phyloP scores from a whole-genome alignment of 306 rosid genomes.

The Albizia julibrissin region DNA sequence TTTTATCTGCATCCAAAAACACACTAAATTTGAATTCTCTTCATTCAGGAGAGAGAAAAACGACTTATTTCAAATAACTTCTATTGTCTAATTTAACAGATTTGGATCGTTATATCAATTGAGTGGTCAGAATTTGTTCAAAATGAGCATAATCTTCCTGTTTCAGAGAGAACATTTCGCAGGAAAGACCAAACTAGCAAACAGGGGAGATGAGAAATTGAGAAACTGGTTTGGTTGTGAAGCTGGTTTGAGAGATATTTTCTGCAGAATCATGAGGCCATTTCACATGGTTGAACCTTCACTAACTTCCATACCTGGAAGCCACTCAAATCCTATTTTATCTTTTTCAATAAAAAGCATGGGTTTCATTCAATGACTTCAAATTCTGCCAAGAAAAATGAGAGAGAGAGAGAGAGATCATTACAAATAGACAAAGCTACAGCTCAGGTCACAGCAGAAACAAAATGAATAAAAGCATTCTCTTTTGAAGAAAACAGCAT shows the following conservation, averaged over 20 bases:
- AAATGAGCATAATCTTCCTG: not conserved
- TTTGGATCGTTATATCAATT: not conserved
- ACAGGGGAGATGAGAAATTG: not conserved
- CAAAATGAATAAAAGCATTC: conserved; percentile 18
- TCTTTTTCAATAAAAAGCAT: not conserved
- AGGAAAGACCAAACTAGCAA: not conserved
- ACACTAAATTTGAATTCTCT: not conserved
- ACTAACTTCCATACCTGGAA: not conserved
- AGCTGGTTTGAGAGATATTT: not conserved
- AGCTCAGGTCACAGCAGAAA: not conserved
- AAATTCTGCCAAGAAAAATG: not conserved
- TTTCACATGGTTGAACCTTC: not conserved
- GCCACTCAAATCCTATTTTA: not conserved
- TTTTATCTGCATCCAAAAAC: too few relatives aligned
- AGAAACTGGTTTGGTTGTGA: not conserved
- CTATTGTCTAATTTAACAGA: not conserved
- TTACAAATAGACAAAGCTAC: conserved; percentile 15
- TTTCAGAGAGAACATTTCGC: not conserved
- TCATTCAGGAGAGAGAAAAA: not conserved
- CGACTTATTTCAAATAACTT: not conserved
- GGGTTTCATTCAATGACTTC: not conserved
- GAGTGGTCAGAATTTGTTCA: not conserved
- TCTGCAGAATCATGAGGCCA: not conserved
- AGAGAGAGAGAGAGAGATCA: not conserved
- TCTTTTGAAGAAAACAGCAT: not conserved